Conservation (phyloP, 2,329 filamentous ascomycete genomes). For the Trichophyton simii region DNA sequence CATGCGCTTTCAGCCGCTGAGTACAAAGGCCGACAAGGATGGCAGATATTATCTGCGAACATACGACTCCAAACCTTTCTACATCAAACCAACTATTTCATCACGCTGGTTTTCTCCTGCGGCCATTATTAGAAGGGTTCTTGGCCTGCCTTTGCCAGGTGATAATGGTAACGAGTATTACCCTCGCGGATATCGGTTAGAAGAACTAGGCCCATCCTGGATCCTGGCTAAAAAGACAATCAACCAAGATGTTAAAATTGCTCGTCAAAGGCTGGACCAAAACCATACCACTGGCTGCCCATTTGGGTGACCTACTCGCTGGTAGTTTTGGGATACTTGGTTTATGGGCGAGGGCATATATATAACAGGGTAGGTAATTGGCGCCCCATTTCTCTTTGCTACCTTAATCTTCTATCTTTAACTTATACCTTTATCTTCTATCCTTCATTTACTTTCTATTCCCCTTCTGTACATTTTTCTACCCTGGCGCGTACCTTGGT, state of each 20-base stretch:
- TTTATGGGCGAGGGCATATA: neutral
- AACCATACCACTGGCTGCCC: constrained; percentile 1
- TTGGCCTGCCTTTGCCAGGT: constrained; percentile 38
- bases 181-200: constrained; percentile 36
- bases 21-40: constrained; percentile 40
- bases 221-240: neutral
- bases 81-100: constrained; percentile 46
- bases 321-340: neutral
- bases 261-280: neutral
- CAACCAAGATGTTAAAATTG: neutral
- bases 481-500: no score
- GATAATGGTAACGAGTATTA: constrained; percentile 34
- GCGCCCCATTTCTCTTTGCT: neutral
- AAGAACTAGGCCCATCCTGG: constrained; percentile 47
- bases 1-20: constrained; percentile 28
- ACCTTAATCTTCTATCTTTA: neutral
- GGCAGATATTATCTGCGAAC: constrained; percentile 40
- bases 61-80: constrained; percentile 54
- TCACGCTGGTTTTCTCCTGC: constrained; percentile 46
- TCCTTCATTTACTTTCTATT: neutral
- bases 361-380: neutral
- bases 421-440: neutral
- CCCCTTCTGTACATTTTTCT: neutral
- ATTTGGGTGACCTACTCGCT: neutral
- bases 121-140: constrained; percentile 37